phyloP scores from a whole-genome alignment of 2,329 filamentous ascomycete species.

The Lachnellula subtilissima region DNA sequence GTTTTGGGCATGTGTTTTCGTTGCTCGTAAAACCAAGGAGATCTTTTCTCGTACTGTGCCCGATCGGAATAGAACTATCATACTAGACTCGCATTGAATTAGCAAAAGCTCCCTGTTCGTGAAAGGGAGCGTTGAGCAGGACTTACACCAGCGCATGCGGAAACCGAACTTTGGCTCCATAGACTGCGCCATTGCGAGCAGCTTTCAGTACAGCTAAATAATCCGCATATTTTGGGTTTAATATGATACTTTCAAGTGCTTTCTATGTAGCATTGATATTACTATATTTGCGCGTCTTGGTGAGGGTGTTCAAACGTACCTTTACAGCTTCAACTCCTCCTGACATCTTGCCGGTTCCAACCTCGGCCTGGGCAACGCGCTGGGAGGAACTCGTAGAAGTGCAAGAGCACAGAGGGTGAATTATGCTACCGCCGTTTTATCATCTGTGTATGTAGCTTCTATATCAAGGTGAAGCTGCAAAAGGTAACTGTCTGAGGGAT shows the following conservation, averaged over 20 bases:
- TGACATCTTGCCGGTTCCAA: conserved; percentile 22
- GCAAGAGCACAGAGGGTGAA: conserved; percentile 10
- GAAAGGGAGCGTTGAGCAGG: not conserved
- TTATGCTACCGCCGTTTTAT: conserved; percentile 16
- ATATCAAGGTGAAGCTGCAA: not conserved
- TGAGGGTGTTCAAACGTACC: conserved; percentile 12
- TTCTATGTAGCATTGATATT: conserved; percentile 20
- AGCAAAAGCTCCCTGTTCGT: not conserved
- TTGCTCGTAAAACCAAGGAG: conserved; percentile 75
- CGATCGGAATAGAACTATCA: conserved; percentile 94
- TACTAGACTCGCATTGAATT: conserved; percentile 46
- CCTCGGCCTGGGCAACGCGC: conserved; percentile 23
- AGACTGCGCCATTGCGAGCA: conserved; percentile 93
- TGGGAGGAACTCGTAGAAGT: not conserved
- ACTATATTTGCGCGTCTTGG: conserved; percentile 1
- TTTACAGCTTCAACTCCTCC: conserved; percentile 22
- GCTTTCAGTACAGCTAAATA: conserved; percentile 82
- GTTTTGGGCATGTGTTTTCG: conserved; percentile 84
- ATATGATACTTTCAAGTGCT: conserved; percentile 67
- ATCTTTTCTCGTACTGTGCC: conserved; percentile 78
- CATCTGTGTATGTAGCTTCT: conserved; percentile 14
- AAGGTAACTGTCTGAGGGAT: not conserved
- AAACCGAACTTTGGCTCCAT: conserved; percentile 96
- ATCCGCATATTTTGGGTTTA: conserved; percentile 82
- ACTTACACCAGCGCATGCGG: conserved; percentile 85